Evolutionary conservation across 352 stramenopile genomes (phyloP).

Genomic region (Achlya hypogyna): DNA sequence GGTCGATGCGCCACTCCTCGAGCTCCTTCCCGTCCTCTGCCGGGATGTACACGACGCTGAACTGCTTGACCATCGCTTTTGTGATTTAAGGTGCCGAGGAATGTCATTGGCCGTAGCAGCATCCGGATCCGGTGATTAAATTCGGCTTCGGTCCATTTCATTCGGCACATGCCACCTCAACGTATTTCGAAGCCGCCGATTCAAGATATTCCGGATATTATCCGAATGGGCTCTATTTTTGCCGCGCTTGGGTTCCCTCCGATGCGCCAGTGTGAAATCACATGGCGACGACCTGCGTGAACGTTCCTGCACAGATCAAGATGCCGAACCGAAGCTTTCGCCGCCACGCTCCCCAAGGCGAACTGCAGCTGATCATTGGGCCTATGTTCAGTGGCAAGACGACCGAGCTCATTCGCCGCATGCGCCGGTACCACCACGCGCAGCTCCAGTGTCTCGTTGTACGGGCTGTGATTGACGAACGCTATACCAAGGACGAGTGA

Average conservation of each 20-base stretch:
- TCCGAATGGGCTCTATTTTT: background rate
- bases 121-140: no score
- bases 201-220: background rate
- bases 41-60: constrained; percentile 66
- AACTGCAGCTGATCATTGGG: constrained; percentile 76
- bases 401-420: constrained; percentile 77
- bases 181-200: constrained; percentile 20
- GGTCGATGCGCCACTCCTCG: constrained; percentile 61
- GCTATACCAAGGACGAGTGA: constrained; percentile 47
- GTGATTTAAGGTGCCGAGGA: no score
- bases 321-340: constrained; percentile 13
- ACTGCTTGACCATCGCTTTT: constrained; percentile 38
- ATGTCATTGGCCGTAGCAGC: no score
- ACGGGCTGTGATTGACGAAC: constrained; percentile 71
- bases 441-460: constrained; percentile 71
- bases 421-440: constrained; percentile 70
- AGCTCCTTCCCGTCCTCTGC: constrained; percentile 39
- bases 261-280: background rate
- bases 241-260: background rate
- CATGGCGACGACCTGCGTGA: background rate
- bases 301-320: background rate
- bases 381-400: constrained; percentile 86
- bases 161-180: background rate
- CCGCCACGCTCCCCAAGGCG: constrained; percentile 34
- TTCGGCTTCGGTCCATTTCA: no score